Conservation (phyloP, 352 stramenopile species). For the Phytopythium helicoides region DNA sequence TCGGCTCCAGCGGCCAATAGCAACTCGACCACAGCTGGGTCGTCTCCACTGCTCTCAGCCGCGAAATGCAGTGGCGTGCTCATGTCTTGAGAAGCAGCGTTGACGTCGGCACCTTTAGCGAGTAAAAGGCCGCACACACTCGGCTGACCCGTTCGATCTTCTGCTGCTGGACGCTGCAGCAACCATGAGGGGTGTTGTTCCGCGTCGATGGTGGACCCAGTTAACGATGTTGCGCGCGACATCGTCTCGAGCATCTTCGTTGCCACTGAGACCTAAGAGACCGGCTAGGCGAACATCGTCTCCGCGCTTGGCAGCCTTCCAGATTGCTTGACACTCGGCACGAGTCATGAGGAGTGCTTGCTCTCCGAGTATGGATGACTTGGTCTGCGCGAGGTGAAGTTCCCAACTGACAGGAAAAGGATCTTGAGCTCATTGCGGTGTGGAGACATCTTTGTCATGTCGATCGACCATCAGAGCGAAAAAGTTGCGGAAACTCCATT, state of each 20-base stretch:
- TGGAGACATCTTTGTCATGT: too few species aligned
- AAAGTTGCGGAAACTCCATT: too few species aligned
- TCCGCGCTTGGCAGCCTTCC: constrained; percentile 27
- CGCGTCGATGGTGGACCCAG: constrained; percentile 36
- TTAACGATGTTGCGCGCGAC: constrained; percentile 29
- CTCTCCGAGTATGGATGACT: too few species aligned
- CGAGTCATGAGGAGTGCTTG: constrained; percentile 33
- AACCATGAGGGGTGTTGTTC: constrained; percentile 66
- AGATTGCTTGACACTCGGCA: constrained; percentile 26
- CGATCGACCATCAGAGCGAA: too few species aligned
- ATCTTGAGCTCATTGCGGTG: too few species aligned
- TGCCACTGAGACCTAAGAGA: constrained; percentile 14
- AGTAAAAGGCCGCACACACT: constrained; percentile 39
- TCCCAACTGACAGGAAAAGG: too few species aligned
- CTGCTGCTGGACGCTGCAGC: constrained; percentile 11
- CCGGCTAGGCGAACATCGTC: constrained; percentile 20
- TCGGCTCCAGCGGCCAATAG: constrained; percentile 47
- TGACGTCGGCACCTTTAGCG: constrained; percentile 41
- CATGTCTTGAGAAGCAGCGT: constrained; percentile 34
- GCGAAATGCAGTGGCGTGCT: constrained; percentile 73
- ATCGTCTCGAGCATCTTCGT: constrained; percentile 5
- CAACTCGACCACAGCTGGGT: constrained; percentile 41
- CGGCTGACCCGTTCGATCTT: constrained; percentile 25
- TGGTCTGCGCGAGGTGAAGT: too few species aligned
- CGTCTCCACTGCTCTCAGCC: constrained; percentile 36